phyloP scores from a whole-genome alignment of 805 yeast species.

The Ogataea zsoltii region DNA sequence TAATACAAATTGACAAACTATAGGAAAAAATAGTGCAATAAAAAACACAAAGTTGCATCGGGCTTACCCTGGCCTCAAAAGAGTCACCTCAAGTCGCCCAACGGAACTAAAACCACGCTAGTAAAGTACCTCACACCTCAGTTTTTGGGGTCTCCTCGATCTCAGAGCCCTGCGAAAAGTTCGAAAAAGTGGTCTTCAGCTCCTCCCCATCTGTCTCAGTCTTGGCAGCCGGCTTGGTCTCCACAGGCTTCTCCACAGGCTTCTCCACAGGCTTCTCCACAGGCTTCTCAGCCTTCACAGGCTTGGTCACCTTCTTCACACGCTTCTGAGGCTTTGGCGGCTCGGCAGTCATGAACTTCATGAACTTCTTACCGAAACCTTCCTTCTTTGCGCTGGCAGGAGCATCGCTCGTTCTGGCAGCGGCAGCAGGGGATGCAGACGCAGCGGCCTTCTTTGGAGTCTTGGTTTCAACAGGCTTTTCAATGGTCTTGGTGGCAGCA shows the following conservation, averaged over 20 bases:
- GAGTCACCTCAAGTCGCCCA: neutral
- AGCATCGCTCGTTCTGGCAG: slow-evolving; percentile 7
- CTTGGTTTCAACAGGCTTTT: slow-evolving; percentile 1
- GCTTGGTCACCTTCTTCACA: slow-evolving; percentile 15
- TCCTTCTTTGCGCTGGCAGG: slow-evolving; percentile 13
- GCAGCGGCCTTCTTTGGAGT: slow-evolving; percentile 8
- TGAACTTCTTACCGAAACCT: slow-evolving; percentile 24
- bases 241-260: slow-evolving; percentile 4
- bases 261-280: slow-evolving; percentile 10
- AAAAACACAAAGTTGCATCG: neutral
- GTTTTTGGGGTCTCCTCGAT: slow-evolving; percentile 13
- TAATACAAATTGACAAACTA: slow-evolving; percentile 6
- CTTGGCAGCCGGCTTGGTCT: slow-evolving; percentile 6
- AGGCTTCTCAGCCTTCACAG: slow-evolving; percentile 10
- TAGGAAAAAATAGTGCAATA: neutral
- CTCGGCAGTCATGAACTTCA: slow-evolving; percentile 25
- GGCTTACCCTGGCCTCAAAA: too few relatives aligned
- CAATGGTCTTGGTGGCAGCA: slow-evolving; percentile 11
- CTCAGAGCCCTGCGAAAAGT: slow-evolving; percentile 48
- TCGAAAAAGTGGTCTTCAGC: slow-evolving; percentile 38
- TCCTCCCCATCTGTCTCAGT: slow-evolving; percentile 15
- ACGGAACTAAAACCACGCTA: slow-evolving; percentile 1
- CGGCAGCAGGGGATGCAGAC: slow-evolving; percentile 10
- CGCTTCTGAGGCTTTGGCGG: slow-evolving; percentile 22
- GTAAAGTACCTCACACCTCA: neutral